A percentile compares a stretch with the other conserved stretches of the same genome.
phyloP scores from a whole-genome alignment of 2,329 filamentous ascomycete species.

The Teratosphaeriaceae sp. region DNA sequence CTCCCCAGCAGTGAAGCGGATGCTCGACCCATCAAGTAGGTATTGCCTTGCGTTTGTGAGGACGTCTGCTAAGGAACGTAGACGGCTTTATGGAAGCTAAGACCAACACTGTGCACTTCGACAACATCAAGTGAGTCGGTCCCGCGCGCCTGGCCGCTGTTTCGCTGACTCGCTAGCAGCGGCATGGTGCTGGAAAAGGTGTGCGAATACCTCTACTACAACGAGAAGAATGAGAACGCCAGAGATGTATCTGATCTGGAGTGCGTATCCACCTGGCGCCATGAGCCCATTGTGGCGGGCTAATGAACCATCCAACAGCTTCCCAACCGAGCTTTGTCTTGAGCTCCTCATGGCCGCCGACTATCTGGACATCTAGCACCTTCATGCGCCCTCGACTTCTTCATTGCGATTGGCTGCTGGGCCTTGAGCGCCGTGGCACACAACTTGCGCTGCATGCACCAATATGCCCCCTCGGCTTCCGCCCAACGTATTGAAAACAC shows the following conservation, averaged over 20 bases:
- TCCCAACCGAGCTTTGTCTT: constrained; percentile 57
- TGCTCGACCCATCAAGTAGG: constrained; percentile 64
- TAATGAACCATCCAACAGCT: background rate
- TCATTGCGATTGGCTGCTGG: too few species aligned
- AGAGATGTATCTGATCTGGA: constrained; percentile 76
- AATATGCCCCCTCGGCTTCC: too few species aligned
- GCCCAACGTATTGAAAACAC: too few species aligned
- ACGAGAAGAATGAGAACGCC: constrained; percentile 63
- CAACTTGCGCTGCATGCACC: too few species aligned
- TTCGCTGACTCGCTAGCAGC: constrained; percentile 37
- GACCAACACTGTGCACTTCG: constrained; percentile 59
- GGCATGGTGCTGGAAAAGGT: constrained; percentile 71
- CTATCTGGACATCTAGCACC: constrained; percentile 57
- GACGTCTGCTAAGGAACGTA: constrained; percentile 21
- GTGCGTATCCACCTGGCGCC: constrained; percentile 50
- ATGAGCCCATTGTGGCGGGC: background rate
- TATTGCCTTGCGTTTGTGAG: too few species aligned
- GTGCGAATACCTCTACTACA: constrained; percentile 78
- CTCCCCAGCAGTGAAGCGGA: constrained; percentile 66
- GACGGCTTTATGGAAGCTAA: constrained; percentile 60
- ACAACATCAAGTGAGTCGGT: constrained; percentile 66
- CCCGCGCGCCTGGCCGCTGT: constrained; percentile 2
- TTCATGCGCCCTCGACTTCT: too few species aligned
- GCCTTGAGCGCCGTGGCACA: too few species aligned
- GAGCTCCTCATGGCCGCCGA: constrained; percentile 73